Conservation (phyloP, 345 rosid genomes). For the Populus ilicifolia region DNA sequence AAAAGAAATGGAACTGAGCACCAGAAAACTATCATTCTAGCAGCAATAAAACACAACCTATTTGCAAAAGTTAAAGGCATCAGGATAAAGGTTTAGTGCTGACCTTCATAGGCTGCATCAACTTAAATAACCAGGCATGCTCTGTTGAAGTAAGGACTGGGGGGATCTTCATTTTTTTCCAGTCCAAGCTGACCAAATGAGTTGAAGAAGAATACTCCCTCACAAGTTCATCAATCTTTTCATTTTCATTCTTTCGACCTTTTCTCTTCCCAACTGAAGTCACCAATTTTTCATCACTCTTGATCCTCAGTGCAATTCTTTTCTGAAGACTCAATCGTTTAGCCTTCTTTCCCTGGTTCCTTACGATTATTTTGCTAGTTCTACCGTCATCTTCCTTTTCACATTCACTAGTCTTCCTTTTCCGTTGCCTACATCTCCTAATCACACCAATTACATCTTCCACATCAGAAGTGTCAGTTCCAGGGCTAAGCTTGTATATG, state of each 20-base stretch:
- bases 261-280: conserved; percentile 21
- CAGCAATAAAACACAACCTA: neutral
- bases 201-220: conserved; percentile 71
- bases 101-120: conserved; percentile 96
- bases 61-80: neutral
- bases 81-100: neutral
- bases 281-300: conserved; percentile 29
- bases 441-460: conserved; percentile 27
- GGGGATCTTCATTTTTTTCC: conserved; percentile 96
- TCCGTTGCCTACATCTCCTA: conserved; percentile 35
- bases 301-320: conserved; percentile 54
- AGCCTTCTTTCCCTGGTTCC: conserved; percentile 41
- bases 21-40: conserved; percentile 11
- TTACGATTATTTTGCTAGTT: conserved; percentile 34
- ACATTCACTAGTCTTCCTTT: conserved; percentile 38
- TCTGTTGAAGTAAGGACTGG: conserved; percentile 79
- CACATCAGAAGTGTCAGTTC: conserved; percentile 30
- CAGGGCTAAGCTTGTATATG: conserved; percentile 73
- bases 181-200: conserved; percentile 71
- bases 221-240: conserved; percentile 68
- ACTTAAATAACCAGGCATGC: conserved; percentile 84
- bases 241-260: conserved; percentile 38
- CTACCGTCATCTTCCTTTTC: conserved; percentile 25
- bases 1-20: conserved; percentile 16
- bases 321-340: conserved; percentile 69